phyloP scores from a whole-genome alignment of 106 monocot genomes.

The Allium cepa region DNA sequence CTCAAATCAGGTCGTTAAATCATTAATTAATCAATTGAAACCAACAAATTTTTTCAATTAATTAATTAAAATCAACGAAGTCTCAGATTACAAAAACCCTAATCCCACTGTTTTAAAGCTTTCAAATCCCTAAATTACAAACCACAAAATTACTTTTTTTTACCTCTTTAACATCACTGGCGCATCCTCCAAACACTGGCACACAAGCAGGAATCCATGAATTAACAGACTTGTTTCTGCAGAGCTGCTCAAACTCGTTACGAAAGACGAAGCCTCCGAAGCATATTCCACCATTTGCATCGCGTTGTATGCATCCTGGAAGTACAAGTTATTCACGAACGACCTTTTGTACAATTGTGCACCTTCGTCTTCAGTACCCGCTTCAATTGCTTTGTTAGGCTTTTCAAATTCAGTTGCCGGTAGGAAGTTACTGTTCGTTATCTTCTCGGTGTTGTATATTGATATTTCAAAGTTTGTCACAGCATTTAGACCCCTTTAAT shows the following conservation, averaged over 20 bases:
- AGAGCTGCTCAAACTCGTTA: constrained; percentile 36
- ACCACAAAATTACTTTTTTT: not conserved
- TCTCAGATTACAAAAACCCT: constrained; percentile 26
- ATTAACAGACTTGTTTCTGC: constrained; percentile 60
- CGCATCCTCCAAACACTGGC: constrained; percentile 82
- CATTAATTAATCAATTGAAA: not conserved
- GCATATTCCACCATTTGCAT: constrained; percentile 11
- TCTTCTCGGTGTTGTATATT: constrained; percentile 83
- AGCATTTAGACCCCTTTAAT: constrained; percentile 57
- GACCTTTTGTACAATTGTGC: not conserved
- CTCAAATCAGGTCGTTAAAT: not conserved
- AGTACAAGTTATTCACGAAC: not conserved
- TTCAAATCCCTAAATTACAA: not conserved
- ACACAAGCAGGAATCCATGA: constrained; percentile 55
- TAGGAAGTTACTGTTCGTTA: constrained; percentile 70
- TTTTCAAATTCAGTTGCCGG: constrained; percentile 63
- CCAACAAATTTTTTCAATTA: no score
- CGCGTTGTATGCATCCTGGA: constrained; percentile 5
- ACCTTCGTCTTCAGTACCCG: not conserved
- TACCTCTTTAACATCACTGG: not conserved
- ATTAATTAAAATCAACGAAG: no score
- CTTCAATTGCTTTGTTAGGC: constrained; percentile 31
- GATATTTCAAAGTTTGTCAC: constrained; percentile 98
- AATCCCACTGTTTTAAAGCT: not conserved
- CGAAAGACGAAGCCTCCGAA: constrained; percentile 28